phyloP scores from a whole-genome alignment of 768 basidiomycete genomes.

The Russula foetens region DNA sequence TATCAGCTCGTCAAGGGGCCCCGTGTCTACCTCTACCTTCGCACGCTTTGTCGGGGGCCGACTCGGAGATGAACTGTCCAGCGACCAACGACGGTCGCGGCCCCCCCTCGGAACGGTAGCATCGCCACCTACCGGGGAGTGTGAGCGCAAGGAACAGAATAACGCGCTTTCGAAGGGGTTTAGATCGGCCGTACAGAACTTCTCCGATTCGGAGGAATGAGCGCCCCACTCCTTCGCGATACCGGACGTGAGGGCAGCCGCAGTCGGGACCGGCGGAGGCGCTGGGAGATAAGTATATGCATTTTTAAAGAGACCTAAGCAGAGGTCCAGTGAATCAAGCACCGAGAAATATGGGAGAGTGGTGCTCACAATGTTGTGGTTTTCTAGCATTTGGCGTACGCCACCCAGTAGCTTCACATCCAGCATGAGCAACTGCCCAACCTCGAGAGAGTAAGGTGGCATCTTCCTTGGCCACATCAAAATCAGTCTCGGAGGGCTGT shows the following conservation, averaged over 20 bases:
- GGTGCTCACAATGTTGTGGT: neutral
- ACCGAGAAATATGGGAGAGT: neutral
- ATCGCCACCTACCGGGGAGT: neutral
- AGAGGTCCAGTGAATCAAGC: neutral
- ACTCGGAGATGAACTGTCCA: neutral
- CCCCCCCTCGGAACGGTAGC: neutral
- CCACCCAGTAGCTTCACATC: constrained; percentile 4
- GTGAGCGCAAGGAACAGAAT: neutral
- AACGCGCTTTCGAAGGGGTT: neutral
- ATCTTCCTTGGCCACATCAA: neutral
- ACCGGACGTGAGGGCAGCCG: neutral
- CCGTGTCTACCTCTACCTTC: constrained; percentile 6
- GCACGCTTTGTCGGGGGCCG: constrained; percentile 1
- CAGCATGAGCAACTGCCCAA: neutral
- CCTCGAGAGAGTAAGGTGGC: constrained; percentile 1
- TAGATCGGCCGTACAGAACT: neutral
- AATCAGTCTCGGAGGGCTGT: neutral
- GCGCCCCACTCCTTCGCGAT: neutral
- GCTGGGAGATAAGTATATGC: neutral
- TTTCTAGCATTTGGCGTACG: neutral
- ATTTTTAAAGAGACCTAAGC: neutral
- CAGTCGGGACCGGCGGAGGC: neutral
- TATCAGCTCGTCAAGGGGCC: constrained; percentile 14
- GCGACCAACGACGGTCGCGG: neutral
- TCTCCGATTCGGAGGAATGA: constrained; percentile 2